Conservation (phyloP, 805 yeast species). For the Ogataea polymorpha region DNA sequence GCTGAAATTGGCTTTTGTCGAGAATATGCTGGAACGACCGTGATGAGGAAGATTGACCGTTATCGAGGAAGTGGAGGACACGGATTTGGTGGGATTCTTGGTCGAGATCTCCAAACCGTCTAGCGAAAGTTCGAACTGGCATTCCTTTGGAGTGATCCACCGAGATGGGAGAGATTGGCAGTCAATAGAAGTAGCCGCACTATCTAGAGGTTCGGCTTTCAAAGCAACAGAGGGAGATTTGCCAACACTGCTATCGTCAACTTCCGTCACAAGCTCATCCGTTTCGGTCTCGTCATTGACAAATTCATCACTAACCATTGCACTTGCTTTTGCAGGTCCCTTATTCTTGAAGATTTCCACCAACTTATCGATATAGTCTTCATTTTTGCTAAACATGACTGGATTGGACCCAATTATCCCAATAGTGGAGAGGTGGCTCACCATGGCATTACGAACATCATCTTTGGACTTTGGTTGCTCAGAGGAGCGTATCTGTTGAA, state of each 20-base stretch:
- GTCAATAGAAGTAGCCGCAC: neutral
- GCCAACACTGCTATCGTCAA: constrained; percentile 13
- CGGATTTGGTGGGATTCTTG: constrained; percentile 17
- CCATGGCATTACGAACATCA: constrained; percentile 12
- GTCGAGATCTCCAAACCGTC: constrained; percentile 28
- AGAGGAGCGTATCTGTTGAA: constrained; percentile 4
- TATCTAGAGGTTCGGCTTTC: constrained; percentile 1
- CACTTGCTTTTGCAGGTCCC: constrained; percentile 1
- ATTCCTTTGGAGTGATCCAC: constrained; percentile 24
- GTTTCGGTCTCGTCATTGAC: constrained; percentile 9
- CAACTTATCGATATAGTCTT: constrained; percentile 17
- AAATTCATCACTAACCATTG: constrained; percentile 7
- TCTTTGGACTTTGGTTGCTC: constrained; percentile 17
- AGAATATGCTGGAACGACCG: constrained; percentile 15
- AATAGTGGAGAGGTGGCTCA: constrained; percentile 12
- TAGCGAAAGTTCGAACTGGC: constrained; percentile 17
- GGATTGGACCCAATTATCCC: constrained; percentile 26
- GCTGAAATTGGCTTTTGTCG: constrained; percentile 33
- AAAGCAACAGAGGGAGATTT: constrained; percentile 10
- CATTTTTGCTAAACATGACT: constrained; percentile 14
- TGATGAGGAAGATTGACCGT: constrained; percentile 10
- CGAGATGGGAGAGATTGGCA: constrained; percentile 22
- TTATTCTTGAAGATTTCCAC: constrained; percentile 12
- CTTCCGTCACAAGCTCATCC: neutral
- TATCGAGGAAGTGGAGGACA: constrained; percentile 9